These are phyloP conservation scores for Tranzscheliella williamsii DNA, from an alignment of 1,284 basidiomycete genomes.

Conservation along the genomic window DNA sequence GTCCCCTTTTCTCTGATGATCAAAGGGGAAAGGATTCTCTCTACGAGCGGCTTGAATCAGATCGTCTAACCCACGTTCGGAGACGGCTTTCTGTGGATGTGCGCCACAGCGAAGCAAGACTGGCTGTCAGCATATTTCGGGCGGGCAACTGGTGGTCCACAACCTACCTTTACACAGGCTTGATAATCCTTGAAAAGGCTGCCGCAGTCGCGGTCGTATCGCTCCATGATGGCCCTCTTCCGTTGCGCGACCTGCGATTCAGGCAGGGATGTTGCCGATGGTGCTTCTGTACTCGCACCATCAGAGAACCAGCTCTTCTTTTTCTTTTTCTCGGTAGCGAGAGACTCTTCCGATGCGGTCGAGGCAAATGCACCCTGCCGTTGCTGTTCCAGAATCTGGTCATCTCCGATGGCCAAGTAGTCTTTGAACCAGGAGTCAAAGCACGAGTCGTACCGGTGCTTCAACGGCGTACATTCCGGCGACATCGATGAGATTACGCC, in stretches of 20 bases:
- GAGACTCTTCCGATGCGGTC: slow-evolving; percentile 1
- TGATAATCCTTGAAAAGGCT: slow-evolving; percentile 77
- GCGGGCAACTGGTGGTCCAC: not conserved
- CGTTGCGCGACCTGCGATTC: slow-evolving; percentile 14
- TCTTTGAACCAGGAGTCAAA: slow-evolving; percentile 97
- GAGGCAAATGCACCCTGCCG: slow-evolving; percentile 61
- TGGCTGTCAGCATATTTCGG: not conserved
- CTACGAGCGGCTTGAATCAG: slow-evolving; percentile 75
- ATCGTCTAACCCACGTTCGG: slow-evolving; percentile 74
- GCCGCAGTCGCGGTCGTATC: slow-evolving; percentile 79
- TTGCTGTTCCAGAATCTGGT: slow-evolving; percentile 53
- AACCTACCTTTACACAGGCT: slow-evolving; percentile 74
- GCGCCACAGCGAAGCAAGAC: not conserved
- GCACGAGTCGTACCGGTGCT: slow-evolving; percentile 85
- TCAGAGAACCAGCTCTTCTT: slow-evolving; percentile 27
- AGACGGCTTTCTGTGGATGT: slow-evolving; percentile 73
- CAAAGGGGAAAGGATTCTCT: slow-evolving; percentile 58
- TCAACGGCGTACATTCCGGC: slow-evolving; percentile 82
- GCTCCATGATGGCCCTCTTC: slow-evolving; percentile 38
- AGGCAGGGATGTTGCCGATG: slow-evolving; percentile 7
- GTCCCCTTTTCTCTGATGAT: slow-evolving; percentile 28
- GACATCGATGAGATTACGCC: slow-evolving; percentile 65
- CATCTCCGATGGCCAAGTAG: slow-evolving; percentile 67
- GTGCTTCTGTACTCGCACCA: slow-evolving; percentile 7
- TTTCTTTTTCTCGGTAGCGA: slow-evolving; percentile 9